Evolutionary conservation across 2,329 filamentous ascomycete genomes (phyloP).

Genomic region (Capronia coronata): DNA sequence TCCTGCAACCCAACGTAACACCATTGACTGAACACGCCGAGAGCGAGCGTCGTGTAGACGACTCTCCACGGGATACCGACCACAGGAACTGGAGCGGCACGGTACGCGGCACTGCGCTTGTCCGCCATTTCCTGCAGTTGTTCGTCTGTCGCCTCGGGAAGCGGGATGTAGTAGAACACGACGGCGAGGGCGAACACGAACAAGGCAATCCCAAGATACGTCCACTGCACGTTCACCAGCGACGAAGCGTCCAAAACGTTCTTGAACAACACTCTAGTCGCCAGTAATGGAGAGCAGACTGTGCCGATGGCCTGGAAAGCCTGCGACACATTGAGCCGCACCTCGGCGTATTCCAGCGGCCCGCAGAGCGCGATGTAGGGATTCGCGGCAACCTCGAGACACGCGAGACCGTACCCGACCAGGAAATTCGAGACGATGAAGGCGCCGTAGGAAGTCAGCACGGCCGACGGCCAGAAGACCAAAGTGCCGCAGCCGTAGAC

Average conservation of each 20-base stretch:
- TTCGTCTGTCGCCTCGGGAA: conserved; percentile 56
- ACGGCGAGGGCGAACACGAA: conserved; percentile 55
- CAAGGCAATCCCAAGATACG: conserved; percentile 57
- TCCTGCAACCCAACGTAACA: conserved; percentile 59
- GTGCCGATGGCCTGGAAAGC: conserved; percentile 56
- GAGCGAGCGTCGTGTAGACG: conserved; percentile 50
- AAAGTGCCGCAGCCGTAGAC: conserved; percentile 58
- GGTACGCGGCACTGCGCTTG: conserved; percentile 46
- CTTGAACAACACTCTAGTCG: conserved; percentile 53
- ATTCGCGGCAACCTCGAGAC: conserved; percentile 55
- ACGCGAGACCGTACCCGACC: conserved; percentile 54
- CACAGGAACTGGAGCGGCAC: too few relatives aligned
- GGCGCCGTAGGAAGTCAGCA: conserved; percentile 54
- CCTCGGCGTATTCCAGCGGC: conserved; percentile 54
- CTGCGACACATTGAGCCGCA: conserved; percentile 55
- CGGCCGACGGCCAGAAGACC: conserved; percentile 60
- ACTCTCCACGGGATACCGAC: conserved; percentile 44
- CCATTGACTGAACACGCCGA: conserved; percentile 52
- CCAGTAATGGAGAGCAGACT: conserved; percentile 54
- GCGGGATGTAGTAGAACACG: conserved; percentile 54
- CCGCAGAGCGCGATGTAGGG: conserved; percentile 58
- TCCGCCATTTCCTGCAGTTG: conserved; percentile 53
- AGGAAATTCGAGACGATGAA: conserved; percentile 59
- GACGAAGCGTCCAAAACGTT: conserved; percentile 44
- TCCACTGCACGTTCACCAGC: conserved; percentile 58